A percentile compares a stretch with the other conserved stretches of the same genome.
Evolutionary conservation across 106 monocot genomes (phyloP).

Genomic region (Vanilla planifolia): DNA sequence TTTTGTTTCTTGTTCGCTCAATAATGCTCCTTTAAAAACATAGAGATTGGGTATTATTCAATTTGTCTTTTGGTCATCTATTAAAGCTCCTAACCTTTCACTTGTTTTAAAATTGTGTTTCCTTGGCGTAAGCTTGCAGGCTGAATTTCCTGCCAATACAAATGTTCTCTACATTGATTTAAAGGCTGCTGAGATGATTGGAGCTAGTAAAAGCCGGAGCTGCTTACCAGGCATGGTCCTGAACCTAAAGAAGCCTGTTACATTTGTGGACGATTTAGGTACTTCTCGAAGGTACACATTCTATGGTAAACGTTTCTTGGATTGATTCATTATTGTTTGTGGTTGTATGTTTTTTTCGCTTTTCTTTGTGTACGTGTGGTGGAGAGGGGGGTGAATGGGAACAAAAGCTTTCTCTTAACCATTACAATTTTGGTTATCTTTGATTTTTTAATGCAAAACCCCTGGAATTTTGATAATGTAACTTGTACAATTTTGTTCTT

Average conservation of each 20-base stretch:
- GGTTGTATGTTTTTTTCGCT: too few species aligned
- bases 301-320: constrained; percentile 1
- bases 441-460: too few species aligned
- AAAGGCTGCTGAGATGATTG: constrained; percentile 75
- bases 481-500: too few species aligned
- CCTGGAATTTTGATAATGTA: too few species aligned
- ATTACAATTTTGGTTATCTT: too few species aligned
- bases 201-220: constrained; percentile 53
- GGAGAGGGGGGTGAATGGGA: too few species aligned
- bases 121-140: constrained; percentile 51
- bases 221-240: constrained; percentile 94
- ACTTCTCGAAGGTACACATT: constrained; percentile 65
- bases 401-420: too few species aligned
- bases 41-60: neutral
- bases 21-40: neutral
- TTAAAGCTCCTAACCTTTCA: neutral
- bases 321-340: too few species aligned
- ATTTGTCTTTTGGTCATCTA: constrained; percentile 1
- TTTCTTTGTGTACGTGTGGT: too few species aligned
- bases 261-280: constrained; percentile 69
- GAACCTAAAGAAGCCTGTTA: constrained; percentile 79
- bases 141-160: constrained; percentile 87
- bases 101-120: constrained; percentile 15
- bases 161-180: constrained; percentile 96
- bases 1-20: neutral